Conservation (phyloP, 495 filamentous ascomycete genomes). For the Annulohypoxylon bovei region DNA sequence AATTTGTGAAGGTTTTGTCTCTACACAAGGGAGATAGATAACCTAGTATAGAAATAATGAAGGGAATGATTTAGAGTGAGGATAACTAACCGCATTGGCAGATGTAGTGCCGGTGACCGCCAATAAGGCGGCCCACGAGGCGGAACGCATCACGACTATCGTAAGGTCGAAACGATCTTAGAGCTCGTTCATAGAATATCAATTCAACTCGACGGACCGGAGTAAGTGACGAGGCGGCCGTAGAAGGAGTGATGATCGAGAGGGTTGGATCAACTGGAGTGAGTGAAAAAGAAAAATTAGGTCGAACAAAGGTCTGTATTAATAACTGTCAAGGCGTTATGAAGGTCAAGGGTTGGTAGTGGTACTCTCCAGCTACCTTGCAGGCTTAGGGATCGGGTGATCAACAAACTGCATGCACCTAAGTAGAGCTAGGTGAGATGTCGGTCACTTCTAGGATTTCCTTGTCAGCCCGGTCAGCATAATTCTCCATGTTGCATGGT, state of each 20-base stretch:
- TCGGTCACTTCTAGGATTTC: conserved; percentile 12
- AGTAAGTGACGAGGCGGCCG: conserved; percentile 14
- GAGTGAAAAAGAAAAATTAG: not conserved
- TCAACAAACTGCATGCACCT: conserved; percentile 27
- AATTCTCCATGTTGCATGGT: conserved; percentile 25
- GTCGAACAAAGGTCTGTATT: conserved; percentile 24
- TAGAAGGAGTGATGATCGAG: conserved; percentile 13
- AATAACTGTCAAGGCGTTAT: conserved; percentile 27
- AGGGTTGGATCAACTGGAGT: conserved; percentile 2
- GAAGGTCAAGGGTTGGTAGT: not conserved
- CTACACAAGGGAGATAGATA: not conserved
- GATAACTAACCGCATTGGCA: conserved; percentile 32
- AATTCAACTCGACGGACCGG: conserved; percentile 17
- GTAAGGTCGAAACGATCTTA: conserved; percentile 5
- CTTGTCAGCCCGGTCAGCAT: conserved; percentile 18
- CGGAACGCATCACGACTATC: conserved; percentile 31
- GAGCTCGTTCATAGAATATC: conserved; percentile 9
- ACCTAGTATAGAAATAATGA: not conserved
- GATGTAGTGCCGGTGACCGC: conserved; percentile 21
- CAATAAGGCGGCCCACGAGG: conserved; percentile 28
- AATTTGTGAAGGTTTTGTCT: not conserved
- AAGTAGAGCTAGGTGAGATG: conserved; percentile 29
- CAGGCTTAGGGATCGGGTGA: conserved; percentile 30
- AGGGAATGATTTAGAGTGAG: conserved; percentile 7
- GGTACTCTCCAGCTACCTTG: conserved; percentile 16